These are phyloP conservation scores for Tulasnella sp. DNA, from an alignment of 768 basidiomycete genomes.

Conservation along the genomic window DNA sequence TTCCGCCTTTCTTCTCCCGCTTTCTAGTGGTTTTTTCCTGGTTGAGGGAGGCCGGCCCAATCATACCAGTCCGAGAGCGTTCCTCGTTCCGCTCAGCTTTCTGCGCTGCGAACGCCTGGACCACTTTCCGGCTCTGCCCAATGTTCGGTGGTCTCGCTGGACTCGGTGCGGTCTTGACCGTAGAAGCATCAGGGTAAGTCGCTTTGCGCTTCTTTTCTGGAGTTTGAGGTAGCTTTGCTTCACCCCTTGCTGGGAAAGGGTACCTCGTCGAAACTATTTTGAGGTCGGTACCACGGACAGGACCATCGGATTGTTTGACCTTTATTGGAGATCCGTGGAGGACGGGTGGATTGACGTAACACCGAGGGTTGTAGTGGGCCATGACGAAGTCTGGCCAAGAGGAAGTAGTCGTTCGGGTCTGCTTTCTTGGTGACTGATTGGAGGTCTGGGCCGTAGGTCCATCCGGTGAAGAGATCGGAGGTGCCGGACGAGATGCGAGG, in stretches of 20 bases:
- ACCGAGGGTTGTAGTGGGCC: too few species aligned
- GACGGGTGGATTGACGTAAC: background rate
- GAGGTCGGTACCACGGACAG: background rate
- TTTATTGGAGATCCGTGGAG: background rate
- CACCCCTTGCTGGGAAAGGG: background rate
- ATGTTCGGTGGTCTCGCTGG: background rate
- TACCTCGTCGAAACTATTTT: conserved; percentile 8
- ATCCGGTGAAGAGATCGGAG: too few species aligned
- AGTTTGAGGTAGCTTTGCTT: background rate
- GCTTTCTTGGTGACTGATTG: too few species aligned
- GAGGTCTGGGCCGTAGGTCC: too few species aligned
- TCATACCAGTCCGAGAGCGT: background rate
- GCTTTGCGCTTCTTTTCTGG: background rate
- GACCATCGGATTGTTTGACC: background rate
- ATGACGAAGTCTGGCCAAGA: too few species aligned
- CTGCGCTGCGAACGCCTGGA: conserved; percentile 3
- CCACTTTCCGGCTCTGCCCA: background rate
- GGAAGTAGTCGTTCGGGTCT: too few species aligned
- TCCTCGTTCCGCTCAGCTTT: background rate
- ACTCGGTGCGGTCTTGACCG: background rate
- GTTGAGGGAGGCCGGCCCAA: background rate
- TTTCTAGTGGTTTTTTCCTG: background rate
- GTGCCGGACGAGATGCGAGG: too few species aligned
- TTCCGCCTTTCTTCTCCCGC: background rate
- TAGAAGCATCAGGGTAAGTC: background rate